These are phyloP conservation scores for Saccharomycopsis lassenensis DNA, from an alignment of 805 yeast species.

Conservation along the genomic window DNA sequence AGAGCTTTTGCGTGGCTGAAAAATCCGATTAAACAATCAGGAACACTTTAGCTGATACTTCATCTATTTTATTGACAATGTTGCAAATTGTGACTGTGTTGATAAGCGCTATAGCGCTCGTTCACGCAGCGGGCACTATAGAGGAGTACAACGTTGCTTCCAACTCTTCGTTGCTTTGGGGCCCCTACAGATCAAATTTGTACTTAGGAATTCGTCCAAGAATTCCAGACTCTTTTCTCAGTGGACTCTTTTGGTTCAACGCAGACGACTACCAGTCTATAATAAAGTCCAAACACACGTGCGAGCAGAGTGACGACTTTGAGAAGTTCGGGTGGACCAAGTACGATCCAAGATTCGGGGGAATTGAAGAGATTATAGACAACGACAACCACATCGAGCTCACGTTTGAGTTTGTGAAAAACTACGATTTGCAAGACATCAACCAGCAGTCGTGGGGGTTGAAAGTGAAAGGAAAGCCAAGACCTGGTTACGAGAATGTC, in stretches of 20 bases:
- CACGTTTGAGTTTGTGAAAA: slow-evolving; percentile 64
- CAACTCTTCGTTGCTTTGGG: slow-evolving; percentile 64
- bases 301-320: slow-evolving; percentile 63
- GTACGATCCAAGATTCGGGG: slow-evolving; percentile 85
- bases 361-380: slow-evolving; percentile 66
- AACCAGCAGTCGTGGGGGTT: slow-evolving; percentile 71
- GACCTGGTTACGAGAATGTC: slow-evolving; percentile 34
- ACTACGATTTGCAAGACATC: slow-evolving; percentile 29
- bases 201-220: slow-evolving; percentile 83
- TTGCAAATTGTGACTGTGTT: too few species aligned
- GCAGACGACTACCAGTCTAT: slow-evolving; percentile 46
- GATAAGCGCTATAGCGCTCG: too few species aligned
- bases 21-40: too few species aligned
- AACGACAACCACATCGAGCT: slow-evolving; percentile 49
- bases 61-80: too few species aligned
- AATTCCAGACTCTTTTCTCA: slow-evolving; percentile 57
- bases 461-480: slow-evolving; percentile 56
- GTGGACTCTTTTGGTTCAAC: slow-evolving; percentile 87
- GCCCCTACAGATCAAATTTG: slow-evolving; percentile 80
- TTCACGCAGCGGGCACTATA: too few species aligned
- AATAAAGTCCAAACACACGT: slow-evolving; percentile 53
- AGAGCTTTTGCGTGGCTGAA: too few species aligned
- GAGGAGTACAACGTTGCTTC: slow-evolving; percentile 26
- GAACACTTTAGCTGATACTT: too few species aligned
- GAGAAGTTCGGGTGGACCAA: slow-evolving; percentile 73